Base-by-base conservation (phyloP, 1,284 basidiomycete genomes). In the Fomitopsis pinicola region DNA sequence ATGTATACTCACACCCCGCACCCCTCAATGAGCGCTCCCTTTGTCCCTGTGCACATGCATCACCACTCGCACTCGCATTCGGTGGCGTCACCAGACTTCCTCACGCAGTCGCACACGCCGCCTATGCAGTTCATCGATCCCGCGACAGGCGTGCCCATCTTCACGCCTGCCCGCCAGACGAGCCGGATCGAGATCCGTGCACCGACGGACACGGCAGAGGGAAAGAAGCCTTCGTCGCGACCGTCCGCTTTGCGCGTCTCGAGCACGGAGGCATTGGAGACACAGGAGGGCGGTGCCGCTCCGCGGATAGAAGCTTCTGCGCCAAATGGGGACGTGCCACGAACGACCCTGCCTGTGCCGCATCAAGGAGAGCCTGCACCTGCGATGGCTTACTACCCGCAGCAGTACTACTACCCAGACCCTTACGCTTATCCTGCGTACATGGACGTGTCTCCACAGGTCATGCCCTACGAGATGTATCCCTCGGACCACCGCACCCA, bases 121-220 rank as follows among this genome's bases (percentile, higher is more conserved):
- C 82, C 86, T 8, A 67, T 84, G 65, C 82, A 82, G 40, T 86
- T 85, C 68, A 75, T 87, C 52, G 86, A 89, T 70, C 83, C 86
- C 2, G 65, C 78, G 10, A 85, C 84, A 33, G 86, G 86, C 19
- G 78, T 80, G 26, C 81, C 87, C 14, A 80, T 92, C 54, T 92
- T 92, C 70, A 78, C 86, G 12, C 84, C 89, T 66, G 86, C 90
- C 46, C 82, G 88, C n/a, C 84, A 88, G 69, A 84, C 80, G 61
- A 82, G 84, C 28, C 83, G 89, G 48, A 76, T 92, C 62, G 85
- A 91, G 74, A 92, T 92, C 57, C 86, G 90, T 60, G 82, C 86
- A n/a, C 90, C 79, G 6, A 68, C 83, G 10, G 80, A 80, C 26
- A 71, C 73, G 35, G 59, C 72, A 14, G 70, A 71, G n/a, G 67